Conservation (phyloP, 306 rosid species). For the Inga leiocalycina region DNA sequence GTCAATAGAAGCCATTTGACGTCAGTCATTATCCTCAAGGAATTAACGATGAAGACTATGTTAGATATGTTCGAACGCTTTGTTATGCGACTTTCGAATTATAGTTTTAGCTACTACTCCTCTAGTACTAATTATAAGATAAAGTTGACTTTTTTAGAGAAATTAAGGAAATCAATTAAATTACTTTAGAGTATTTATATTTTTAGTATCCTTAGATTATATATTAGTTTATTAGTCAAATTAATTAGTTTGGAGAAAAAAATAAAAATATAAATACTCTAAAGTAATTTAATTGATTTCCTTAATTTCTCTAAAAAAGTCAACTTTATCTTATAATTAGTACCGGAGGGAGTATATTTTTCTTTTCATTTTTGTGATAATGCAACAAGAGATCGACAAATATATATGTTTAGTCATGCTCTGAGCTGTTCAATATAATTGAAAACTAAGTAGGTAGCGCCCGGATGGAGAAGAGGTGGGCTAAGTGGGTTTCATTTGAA, state of each 20-base stretch:
- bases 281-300: too few relatives aligned
- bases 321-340: too few relatives aligned
- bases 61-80: not conserved
- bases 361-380: not conserved
- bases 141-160: too few relatives aligned
- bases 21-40: not conserved
- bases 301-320: too few relatives aligned
- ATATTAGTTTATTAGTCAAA: too few relatives aligned
- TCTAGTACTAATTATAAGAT: too few relatives aligned
- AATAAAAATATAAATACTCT: too few relatives aligned
- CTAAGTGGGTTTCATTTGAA: not conserved
- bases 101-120: not conserved
- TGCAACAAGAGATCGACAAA: not conserved
- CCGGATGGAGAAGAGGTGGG: constrained; percentile 25
- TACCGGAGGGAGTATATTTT: too few relatives aligned
- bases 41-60: not conserved
- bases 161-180: too few relatives aligned
- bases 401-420: not conserved
- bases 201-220: too few relatives aligned
- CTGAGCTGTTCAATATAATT: constrained; percentile 32
- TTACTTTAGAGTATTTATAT: too few relatives aligned
- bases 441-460: constrained; percentile 40
- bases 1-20: not conserved
- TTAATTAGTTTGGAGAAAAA: too few relatives aligned
- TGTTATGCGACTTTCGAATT: not conserved